Conservation (phyloP, 768 basidiomycete genomes). For the Termitomyces sp. region DNA sequence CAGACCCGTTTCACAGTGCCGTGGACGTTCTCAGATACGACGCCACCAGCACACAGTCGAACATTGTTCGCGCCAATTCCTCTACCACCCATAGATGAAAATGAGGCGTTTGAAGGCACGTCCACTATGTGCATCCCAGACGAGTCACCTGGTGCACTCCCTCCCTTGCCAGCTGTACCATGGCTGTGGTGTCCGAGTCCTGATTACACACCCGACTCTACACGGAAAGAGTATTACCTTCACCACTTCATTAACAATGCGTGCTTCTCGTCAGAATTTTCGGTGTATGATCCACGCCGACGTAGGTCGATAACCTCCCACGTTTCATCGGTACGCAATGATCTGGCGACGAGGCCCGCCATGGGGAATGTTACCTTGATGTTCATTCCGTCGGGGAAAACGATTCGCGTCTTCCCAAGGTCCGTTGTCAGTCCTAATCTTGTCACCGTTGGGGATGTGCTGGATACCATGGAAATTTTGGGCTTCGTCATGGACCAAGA, state of each 20-base stretch:
- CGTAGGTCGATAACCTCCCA: not conserved
- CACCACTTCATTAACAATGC: not conserved
- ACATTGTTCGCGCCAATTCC: not conserved
- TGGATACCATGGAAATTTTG: not conserved
- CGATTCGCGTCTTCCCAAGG: not conserved
- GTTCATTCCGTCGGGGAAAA: not conserved
- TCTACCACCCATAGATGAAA: not conserved
- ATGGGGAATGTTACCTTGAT: not conserved
- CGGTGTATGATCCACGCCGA: not conserved
- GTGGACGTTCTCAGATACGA: not conserved
- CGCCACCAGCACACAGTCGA: not conserved
- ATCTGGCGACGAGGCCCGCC: not conserved
- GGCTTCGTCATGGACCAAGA: not conserved
- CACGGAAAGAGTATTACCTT: not conserved
- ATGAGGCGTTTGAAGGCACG: not conserved
- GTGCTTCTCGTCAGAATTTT: not conserved
- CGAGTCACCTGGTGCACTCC: not conserved
- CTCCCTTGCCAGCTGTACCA: not conserved
- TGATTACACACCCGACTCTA: not conserved
- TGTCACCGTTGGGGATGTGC: not conserved
- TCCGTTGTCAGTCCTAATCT: not conserved
- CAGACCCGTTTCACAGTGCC: not conserved
- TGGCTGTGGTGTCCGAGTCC: not conserved
- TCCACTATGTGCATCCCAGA: not conserved
- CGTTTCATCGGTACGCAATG: not conserved